phyloP scores from a whole-genome alignment of 2,329 filamentous ascomycete species.

The Magnaporthiopsis rhizophila region DNA sequence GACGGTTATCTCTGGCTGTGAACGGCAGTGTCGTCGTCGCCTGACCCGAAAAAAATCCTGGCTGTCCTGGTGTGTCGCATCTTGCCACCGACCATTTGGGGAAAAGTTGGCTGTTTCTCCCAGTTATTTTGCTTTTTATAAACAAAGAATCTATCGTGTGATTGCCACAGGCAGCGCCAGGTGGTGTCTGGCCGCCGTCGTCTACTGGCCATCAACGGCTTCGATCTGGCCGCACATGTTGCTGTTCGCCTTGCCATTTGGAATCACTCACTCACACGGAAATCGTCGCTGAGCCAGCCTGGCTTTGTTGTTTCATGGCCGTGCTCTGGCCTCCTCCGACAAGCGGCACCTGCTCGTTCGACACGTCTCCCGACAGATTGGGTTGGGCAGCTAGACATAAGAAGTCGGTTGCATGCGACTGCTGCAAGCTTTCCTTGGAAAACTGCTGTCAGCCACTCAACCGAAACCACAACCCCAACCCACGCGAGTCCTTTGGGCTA shows the following conservation, averaged over 20 bases:
- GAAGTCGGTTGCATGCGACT: conserved; percentile 1
- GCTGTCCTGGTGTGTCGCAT: neutral
- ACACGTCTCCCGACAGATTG: conserved; percentile 4
- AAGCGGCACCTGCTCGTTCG: neutral
- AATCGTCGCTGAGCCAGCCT: neutral
- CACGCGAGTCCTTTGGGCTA: neutral
- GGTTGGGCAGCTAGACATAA: conserved; percentile 8
- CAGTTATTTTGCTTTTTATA: too few species aligned
- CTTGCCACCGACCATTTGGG: neutral
- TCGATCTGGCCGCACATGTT: neutral
- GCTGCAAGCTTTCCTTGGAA: conserved; percentile 6
- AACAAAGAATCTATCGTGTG: too few species aligned
- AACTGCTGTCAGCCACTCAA: neutral
- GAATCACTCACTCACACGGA: neutral
- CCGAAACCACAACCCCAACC: neutral
- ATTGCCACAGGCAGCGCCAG: too few species aligned
- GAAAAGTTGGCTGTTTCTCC: neutral
- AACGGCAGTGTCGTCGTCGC: neutral
- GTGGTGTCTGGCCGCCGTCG: neutral
- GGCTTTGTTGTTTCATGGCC: neutral
- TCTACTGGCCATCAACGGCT: neutral
- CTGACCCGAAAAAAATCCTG: neutral
- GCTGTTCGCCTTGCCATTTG: neutral
- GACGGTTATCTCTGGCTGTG: neutral
- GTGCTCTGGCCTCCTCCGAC: neutral